phyloP scores from a whole-genome alignment of 2,329 filamentous ascomycete genomes.

The Fusarium avenaceum region DNA sequence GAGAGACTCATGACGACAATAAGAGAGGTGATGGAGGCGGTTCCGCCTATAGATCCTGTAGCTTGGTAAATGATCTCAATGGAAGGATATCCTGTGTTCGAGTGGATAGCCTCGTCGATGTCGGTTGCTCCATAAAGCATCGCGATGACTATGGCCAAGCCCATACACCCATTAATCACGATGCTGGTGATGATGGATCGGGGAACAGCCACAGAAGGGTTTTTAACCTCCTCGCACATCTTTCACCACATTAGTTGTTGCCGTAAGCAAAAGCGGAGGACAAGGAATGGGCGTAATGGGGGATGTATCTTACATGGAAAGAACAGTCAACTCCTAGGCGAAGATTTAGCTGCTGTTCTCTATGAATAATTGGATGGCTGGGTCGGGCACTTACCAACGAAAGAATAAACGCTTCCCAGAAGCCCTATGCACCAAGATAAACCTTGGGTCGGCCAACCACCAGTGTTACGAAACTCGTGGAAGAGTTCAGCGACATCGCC shows the following conservation, averaged over 20 bases:
- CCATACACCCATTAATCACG: conserved; percentile 34
- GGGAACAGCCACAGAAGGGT: conserved; percentile 37
- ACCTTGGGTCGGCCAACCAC: conserved; percentile 33
- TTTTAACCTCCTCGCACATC: conserved; percentile 41
- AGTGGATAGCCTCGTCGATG: conserved; percentile 34
- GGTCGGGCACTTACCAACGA: conserved; percentile 21
- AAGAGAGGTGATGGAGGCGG: conserved; percentile 30
- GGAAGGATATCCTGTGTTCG: conserved; percentile 35
- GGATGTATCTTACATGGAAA: too few relatives aligned
- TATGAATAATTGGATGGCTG: too few relatives aligned
- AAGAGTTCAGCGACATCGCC: conserved; percentile 49
- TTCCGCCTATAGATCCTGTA: conserved; percentile 32
- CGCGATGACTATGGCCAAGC: conserved; percentile 40
- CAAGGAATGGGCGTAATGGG: too few relatives aligned
- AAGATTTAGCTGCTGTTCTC: too few relatives aligned
- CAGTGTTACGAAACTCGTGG: conserved; percentile 43
- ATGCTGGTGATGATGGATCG: conserved; percentile 37
- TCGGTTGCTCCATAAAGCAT: conserved; percentile 38
- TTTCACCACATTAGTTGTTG: not conserved
- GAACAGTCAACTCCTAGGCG: too few relatives aligned
- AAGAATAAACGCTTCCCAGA: conserved; percentile 35
- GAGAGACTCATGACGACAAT: conserved; percentile 37
- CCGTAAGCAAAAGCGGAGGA: too few relatives aligned
- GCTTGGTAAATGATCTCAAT: conserved; percentile 40
- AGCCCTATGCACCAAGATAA: conserved; percentile 38